Evolutionary conservation across 495 filamentous ascomycete species (phyloP), one percentile per base, ranked within the genome.

Genomic region (Xylaria scruposa): DNA sequence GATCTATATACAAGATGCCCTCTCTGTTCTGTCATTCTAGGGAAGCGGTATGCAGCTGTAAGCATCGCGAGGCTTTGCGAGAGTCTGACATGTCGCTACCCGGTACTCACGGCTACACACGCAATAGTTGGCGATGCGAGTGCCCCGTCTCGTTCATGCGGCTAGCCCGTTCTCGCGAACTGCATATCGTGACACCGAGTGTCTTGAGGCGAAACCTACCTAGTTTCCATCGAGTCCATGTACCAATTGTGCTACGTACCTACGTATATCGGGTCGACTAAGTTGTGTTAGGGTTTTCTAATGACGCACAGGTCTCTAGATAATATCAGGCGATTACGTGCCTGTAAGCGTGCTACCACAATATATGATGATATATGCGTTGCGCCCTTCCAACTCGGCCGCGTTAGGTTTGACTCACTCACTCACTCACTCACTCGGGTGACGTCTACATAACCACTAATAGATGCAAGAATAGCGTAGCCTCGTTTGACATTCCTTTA

Each of bases 61-160:
- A n/a, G n/a, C n/a, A n/a, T n/a, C n/a, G n/a, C n/a, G n/a, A n/a
- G n/a, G n/a, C n/a, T n/a, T n/a, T n/a, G n/a, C n/a, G n/a, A n/a
- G n/a, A n/a, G n/a, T n/a, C n/a, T 31, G 13, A 31, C 31, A 7
- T 53, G 63, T 24, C 24, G 19, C 26, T 53, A 66, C 31, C 63
- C 63, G 63, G 46, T 29, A n/a, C 44, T 15, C 42, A 65, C 42
- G 62, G 61, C 2, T 29, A 49, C 62, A n/a, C 12, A 21, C 61
- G 15, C 21, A 7, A 44, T 21, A 33, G 17, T 49, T 13, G 44
- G 10, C 17, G 61, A 47, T 65, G 62, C 62, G 31, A 8, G 44
- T 31, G n/a, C 21, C 9, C 62, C 62, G 44, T 36, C 62, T 66
- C 63, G 63, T 66, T 66, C 46, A 66, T 66, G 46, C 63, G 24